Evolutionary conservation across 163 green algal genomes (phyloP).

Genomic region (Scenedesmus sp.): DNA sequence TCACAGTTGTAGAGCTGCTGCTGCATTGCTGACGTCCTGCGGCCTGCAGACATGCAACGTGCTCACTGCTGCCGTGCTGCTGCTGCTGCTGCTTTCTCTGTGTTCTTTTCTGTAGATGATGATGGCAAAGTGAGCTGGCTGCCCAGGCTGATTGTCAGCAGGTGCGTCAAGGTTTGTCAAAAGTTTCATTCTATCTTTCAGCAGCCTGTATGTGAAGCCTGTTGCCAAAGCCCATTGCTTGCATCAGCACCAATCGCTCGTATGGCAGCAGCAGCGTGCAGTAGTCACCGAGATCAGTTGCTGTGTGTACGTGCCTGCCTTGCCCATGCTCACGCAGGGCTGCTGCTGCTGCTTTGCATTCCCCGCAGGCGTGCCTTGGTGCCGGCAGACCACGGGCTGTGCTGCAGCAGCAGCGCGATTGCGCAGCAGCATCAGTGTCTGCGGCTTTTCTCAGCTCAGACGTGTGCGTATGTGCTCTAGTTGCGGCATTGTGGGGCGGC

Average conservation of each 20-base stretch:
- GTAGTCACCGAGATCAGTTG: too few relatives aligned
- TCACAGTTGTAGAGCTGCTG: not conserved
- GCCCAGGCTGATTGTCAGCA: not conserved
- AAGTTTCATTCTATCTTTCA: not conserved
- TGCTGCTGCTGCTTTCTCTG: not conserved
- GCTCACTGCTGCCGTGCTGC: not conserved
- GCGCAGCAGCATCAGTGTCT: not conserved
- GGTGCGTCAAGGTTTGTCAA: not conserved
- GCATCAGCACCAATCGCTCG: too few relatives aligned
- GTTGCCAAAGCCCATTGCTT: too few relatives aligned
- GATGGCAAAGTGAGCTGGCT: constrained; percentile 67
- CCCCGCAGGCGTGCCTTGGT: not conserved
- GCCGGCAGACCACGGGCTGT: not conserved
- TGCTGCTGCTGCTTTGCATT: not conserved
- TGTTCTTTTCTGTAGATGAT: constrained; percentile 72
- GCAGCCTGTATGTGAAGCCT: not conserved
- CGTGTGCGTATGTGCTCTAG: not conserved
- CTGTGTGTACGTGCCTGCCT: too few relatives aligned
- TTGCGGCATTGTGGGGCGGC: not conserved
- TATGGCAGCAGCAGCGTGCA: too few relatives aligned
- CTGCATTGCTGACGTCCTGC: not conserved
- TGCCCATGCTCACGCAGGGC: not conserved
- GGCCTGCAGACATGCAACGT: not conserved
- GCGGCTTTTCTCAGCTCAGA: not conserved
- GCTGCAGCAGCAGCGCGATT: not conserved